Conservation (phyloP, 2,329 filamentous ascomycete species). For the Kalmusia sp. region DNA sequence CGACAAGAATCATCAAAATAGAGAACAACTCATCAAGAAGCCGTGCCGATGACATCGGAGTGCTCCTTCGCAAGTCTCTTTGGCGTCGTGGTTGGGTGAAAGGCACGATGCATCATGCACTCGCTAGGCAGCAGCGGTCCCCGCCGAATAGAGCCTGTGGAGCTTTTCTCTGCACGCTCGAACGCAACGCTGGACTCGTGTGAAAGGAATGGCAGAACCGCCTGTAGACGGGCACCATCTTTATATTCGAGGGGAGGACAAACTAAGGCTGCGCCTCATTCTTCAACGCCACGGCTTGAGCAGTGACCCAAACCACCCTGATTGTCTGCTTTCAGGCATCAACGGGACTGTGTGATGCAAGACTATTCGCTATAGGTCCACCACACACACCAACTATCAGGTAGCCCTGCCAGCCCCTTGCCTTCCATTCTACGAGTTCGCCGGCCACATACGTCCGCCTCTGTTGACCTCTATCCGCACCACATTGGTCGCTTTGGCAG, state of each 20-base stretch:
- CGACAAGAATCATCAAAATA: slow-evolving; percentile 15
- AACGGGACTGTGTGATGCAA: slow-evolving; percentile 9
- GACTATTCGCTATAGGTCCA: slow-evolving; percentile 5
- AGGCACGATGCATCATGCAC: slow-evolving; percentile 27
- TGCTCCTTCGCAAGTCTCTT: slow-evolving; percentile 18
- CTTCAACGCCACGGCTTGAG: slow-evolving; percentile 30
- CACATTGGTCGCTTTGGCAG: background rate
- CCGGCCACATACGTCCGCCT: too few relatives aligned
- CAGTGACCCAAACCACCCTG: slow-evolving; percentile 36
- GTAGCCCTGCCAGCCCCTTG: background rate
- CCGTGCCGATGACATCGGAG: slow-evolving; percentile 13
- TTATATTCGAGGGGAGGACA: slow-evolving; percentile 25
- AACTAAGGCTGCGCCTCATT: slow-evolving; percentile 44
- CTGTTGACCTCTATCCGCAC: too few relatives aligned
- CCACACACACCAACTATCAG: too few relatives aligned
- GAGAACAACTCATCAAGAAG: slow-evolving; percentile 18
- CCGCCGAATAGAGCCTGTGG: background rate
- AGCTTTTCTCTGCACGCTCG: background rate
- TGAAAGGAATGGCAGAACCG: background rate
- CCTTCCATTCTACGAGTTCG: background rate
- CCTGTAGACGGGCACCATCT: slow-evolving; percentile 16
- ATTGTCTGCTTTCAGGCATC: slow-evolving; percentile 16
- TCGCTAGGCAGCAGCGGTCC: slow-evolving; percentile 29
- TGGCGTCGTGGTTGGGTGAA: slow-evolving; percentile 19
- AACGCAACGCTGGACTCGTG: background rate